phyloP scores from a whole-genome alignment of 73 alveolate species.

The Paramecium pentaurelia region DNA sequence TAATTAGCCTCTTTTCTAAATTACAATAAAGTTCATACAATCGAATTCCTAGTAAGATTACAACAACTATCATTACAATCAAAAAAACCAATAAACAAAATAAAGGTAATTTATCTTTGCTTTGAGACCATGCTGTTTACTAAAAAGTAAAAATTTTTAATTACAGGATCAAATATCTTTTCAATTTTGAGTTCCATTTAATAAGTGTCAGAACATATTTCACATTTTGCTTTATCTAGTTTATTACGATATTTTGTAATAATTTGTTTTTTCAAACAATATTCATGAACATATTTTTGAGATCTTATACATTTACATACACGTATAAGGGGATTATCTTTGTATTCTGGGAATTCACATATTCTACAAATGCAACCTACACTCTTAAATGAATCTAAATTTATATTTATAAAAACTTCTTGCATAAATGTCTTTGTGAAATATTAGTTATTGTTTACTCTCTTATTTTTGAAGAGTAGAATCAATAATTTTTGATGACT shows the following conservation, averaged over 20 bases:
- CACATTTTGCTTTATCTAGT: background rate
- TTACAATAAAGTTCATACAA: background rate
- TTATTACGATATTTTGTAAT: background rate
- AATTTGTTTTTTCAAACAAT: background rate
- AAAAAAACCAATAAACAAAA: background rate
- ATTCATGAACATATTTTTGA: conserved; percentile 5
- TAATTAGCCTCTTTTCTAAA: background rate
- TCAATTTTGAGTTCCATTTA: background rate
- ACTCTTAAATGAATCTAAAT: conserved; percentile 10
- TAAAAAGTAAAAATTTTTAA: background rate
- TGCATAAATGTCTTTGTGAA: background rate
- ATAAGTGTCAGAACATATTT: background rate
- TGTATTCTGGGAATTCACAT: background rate
- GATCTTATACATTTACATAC: conserved; percentile 1
- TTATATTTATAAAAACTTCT: background rate
- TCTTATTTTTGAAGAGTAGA: background rate
- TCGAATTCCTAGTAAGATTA: background rate
- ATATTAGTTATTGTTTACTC: background rate
- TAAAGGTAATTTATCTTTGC: conserved; percentile 23
- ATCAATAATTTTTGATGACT: background rate
- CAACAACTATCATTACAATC: conserved; percentile 1
- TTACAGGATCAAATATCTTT: background rate
- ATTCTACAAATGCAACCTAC: background rate
- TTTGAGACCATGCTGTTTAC: background rate
- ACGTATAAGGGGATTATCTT: background rate